Base-by-base conservation (phyloP, 352 stramenopile genomes). In the Pythium coloratum region DNA sequence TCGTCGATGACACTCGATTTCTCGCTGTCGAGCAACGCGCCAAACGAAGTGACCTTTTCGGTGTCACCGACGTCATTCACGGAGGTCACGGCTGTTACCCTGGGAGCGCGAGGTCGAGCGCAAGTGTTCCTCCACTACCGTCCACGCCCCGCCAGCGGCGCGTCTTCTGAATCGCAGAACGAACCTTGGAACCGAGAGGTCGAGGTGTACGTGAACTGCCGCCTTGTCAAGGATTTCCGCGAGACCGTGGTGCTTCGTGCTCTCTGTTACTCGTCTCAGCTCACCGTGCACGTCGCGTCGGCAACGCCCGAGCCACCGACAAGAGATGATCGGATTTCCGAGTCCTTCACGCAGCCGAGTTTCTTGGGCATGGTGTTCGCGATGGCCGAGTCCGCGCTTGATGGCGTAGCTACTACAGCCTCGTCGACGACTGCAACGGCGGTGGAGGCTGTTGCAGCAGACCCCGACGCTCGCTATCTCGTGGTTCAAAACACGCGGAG, bases 81-180 rank as follows among this genome's bases (percentile, higher is more conserved):
- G 18, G 88, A 96, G 55, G 82, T 96, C 2, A 82, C 83, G 1
- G 89, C 83, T 0, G 77, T 96, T 24, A 94, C 86, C 0, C 74
- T 96, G 0, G 80, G 75, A 42, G 82, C 86, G 0, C 83, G 90
- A 59, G 70, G 72, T 20, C 83, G 83, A 12, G 86, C 91, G 55
- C 88, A 96, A 77, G 84, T 96, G 1, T 96, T 96, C 64, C 59
- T 96, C n/a, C 86, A 96, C 64, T 96, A 91, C 53, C 80, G 88
- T 20, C 88, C 88, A 18, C 79, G 83, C n/a, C 84, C 84, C 50
- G 42, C 55, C 44, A 76, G 67, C 26, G 58, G 7, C 13, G 16
- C 13, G n/a, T 24, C 56, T 14, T 26, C 33, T 49, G 42, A 30
- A n/a, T 38, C 16, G 14, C 55, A 38, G 2, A 59, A 28, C 20